Evolutionary conservation across 139 green algal genomes (phyloP), one percentile per base, ranked within the genome.

Genomic region (Spirogloea muscicola): DNA sequence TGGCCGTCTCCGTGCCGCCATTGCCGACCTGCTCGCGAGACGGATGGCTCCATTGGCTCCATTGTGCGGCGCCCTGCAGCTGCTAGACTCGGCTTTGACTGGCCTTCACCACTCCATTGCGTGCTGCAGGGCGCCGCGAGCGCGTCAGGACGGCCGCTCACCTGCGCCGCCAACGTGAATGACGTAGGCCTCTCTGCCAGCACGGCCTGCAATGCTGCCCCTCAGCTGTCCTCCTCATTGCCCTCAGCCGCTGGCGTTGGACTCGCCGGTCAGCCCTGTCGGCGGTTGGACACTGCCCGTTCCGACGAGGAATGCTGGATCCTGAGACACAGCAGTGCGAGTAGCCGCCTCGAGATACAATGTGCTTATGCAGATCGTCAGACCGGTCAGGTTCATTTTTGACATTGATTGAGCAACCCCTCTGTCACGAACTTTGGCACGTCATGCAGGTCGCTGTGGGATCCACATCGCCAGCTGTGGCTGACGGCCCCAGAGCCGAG

Each of bases 121-220:
- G 46, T 21, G 46, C 46, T 21, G 21, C 46, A 21, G 46, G 46
- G 21, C 21, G 46, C 46, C 21, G 46, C 21, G 46, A 55, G 46
- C 21, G 46, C 46, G 46, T 55, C 21, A 21, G 46, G 21, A 21
- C 46, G 46, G 46, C 21, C 46, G 46, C 21, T 68, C 59, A 68
- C 5, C n/a, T 68, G 59, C 6, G 25, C 59, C n/a, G 59, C 59
- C 3, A 68, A 68, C 43, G 25, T 68, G 3, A 68, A 68, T 43
- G 59, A 68, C 43, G 59, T 68, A 68, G 42, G 59, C 9, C 43
- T 4, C 43, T 16, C 36, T 64, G 16, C 10, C 13, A 42, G 29
- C 29, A 21, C 39, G 9, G 9, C 55, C 39, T 64, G 55, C 13
- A 21, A 13, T 10, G 55, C 9, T 64, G 10, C 13, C 36, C 36